phyloP scores from a whole-genome alignment of 306 rosid genomes.

The Inga leiocalycina region DNA sequence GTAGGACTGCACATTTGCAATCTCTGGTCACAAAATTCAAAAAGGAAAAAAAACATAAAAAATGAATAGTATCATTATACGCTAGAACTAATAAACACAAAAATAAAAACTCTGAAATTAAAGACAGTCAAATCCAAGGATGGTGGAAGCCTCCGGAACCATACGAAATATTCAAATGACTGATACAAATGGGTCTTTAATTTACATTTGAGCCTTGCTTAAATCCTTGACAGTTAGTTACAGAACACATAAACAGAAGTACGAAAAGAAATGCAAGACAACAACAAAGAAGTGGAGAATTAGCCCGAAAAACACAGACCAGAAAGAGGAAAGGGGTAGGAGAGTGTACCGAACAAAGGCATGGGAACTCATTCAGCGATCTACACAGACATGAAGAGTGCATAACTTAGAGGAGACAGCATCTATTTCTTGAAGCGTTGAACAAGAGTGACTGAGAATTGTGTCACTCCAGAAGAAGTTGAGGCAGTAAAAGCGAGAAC shows the following conservation, averaged over 20 bases:
- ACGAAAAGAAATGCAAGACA: not conserved
- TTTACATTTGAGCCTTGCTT: not conserved
- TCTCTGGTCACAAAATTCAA: constrained; percentile 47
- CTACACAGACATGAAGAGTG: constrained; percentile 20
- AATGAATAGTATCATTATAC: not conserved
- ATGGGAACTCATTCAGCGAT: constrained; percentile 76
- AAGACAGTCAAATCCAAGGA: not conserved
- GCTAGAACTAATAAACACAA: not conserved
- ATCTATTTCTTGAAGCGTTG: not conserved
- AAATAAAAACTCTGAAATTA: not conserved
- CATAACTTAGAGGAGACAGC: constrained; percentile 21
- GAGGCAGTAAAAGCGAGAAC: not conserved
- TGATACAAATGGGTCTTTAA: not conserved
- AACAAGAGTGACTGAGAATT: constrained; percentile 1
- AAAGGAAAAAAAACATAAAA: not conserved
- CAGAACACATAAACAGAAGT: not conserved
- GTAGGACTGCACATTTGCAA: constrained; percentile 61
- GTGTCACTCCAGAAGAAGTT: not conserved
- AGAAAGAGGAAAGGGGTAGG: not conserved
- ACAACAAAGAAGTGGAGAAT: not conserved
- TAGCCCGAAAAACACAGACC: not conserved
- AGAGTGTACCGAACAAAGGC: constrained; percentile 68
- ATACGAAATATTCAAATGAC: not conserved
- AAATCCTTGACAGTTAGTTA: not conserved
- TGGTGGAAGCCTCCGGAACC: not conserved